A percentile compares a stretch with the other conserved stretches of the same genome.
Evolutionary conservation across 2,329 filamentous ascomycete species (phyloP).

Genomic region (Thielaviopsis punctulata): DNA sequence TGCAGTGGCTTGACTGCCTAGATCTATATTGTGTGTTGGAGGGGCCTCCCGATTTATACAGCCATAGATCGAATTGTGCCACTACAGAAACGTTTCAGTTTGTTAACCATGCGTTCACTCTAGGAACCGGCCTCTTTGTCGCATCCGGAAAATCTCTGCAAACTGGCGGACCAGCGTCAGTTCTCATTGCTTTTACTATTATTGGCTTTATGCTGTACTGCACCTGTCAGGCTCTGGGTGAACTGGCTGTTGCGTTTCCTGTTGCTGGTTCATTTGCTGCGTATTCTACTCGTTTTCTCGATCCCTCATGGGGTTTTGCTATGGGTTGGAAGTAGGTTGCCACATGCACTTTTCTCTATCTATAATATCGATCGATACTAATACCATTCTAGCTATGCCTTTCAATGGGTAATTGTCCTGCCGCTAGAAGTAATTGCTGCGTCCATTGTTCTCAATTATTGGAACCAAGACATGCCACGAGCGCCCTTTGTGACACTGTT

Average conservation of each 20-base stretch:
- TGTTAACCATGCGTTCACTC: conserved; percentile 8
- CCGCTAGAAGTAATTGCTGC: conserved; percentile 79
- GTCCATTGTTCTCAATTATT: conserved; percentile 68
- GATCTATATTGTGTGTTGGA: neutral
- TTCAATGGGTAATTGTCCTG: conserved; percentile 74
- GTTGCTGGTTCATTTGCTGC: conserved; percentile 84
- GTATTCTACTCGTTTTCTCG: conserved; percentile 80
- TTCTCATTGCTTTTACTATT: conserved; percentile 61
- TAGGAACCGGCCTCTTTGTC: conserved; percentile 72
- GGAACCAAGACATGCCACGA: conserved; percentile 47
- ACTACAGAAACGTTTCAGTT: neutral
- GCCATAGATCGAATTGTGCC: neutral
- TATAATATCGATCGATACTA: conserved; percentile 1
- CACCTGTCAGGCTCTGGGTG: conserved; percentile 79
- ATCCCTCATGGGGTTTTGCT: conserved; percentile 86
- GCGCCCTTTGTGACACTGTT: conserved; percentile 75
- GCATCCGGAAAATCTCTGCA: conserved; percentile 57
- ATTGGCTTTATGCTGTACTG: conserved; percentile 81
- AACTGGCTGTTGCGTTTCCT: conserved; percentile 79
- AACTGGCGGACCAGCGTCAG: conserved; percentile 57
- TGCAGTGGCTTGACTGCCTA: neutral
- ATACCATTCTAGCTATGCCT: conserved; percentile 44
- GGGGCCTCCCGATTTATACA: neutral
- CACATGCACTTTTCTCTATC: neutral
- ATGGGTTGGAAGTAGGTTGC: conserved; percentile 75